A percentile compares a stretch with the other conserved stretches of the same genome.
These are phyloP conservation scores for Strigomonas oncopelti DNA, from an alignment of 208 protist genomes.

Conservation along the genomic window DNA sequence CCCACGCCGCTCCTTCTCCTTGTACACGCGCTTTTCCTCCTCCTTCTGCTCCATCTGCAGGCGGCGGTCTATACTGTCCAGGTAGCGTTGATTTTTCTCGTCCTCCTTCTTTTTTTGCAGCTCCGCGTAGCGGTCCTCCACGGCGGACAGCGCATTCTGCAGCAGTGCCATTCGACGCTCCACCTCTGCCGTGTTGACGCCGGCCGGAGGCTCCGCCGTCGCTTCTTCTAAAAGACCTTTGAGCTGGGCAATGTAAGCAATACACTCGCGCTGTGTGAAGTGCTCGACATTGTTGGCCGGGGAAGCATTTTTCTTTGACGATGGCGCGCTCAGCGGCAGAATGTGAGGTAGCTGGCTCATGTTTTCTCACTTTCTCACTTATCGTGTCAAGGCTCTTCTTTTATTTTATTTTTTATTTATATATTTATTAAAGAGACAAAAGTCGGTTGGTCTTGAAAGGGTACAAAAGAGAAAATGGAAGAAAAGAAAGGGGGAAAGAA, in stretches of 20 bases:
- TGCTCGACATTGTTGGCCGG: neutral
- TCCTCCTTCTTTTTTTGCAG: slow-evolving; percentile 35
- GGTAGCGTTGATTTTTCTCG: slow-evolving; percentile 24
- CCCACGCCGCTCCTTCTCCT: slow-evolving; percentile 45
- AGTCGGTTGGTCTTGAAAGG: neutral
- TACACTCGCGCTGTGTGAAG: slow-evolving; percentile 30
- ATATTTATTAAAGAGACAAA: too few relatives aligned
- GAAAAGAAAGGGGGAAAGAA: neutral
- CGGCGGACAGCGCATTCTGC: slow-evolving; percentile 50
- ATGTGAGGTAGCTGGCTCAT: slow-evolving; percentile 8
- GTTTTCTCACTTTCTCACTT: too few relatives aligned
- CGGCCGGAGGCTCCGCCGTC: slow-evolving; percentile 42
- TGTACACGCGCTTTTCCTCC: slow-evolving; percentile 31
- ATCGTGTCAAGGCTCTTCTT: too few relatives aligned
- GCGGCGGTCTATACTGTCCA: slow-evolving; percentile 35
- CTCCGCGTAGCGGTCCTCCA: slow-evolving; percentile 35
- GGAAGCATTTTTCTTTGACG: neutral
- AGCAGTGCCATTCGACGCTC: slow-evolving; percentile 60
- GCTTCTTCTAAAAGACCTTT: slow-evolving; percentile 54
- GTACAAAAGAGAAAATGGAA: slow-evolving; percentile 3
- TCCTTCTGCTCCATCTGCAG: slow-evolving; percentile 31
- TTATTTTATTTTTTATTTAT: too few relatives aligned
- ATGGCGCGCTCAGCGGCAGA: neutral
- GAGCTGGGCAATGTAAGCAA: slow-evolving; percentile 53
- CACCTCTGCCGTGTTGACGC: slow-evolving; percentile 42